Base-by-base conservation (phyloP, 768 basidiomycete genomes). In the Lentinus brumalis region DNA sequence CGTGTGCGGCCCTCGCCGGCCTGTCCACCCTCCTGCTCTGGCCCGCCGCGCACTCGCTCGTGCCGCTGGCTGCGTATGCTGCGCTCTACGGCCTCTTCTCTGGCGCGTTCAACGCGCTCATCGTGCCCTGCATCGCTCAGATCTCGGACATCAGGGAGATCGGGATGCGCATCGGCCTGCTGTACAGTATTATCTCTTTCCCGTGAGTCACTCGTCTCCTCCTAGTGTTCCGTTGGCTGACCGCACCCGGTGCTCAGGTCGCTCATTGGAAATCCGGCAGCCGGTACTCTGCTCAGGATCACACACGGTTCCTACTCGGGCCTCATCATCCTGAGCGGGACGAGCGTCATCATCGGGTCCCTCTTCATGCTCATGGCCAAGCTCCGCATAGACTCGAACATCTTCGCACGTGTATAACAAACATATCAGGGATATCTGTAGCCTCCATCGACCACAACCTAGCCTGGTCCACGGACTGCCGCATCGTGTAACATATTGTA, bases 91-190 rank as follows among this genome's bases (percentile, higher is more conserved):
- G 88, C 0, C 80, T 89, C 72, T 77, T 82, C 46, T 86, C 84
- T 0, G 88, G 88, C 10, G 84, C 87, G 14, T 86, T 89, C 72
- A 84, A 87, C 49, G 83, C 86, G 46, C 78, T 89, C 42, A 73
- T 89, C 60, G 86, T 82, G 10, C 87, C 87, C 0, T 89, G 86
- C 66, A 81, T 89, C 21, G 85, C 83, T n/a, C 83, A 86, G 66
- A 86, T 89, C 57, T 86, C 86, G 26, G 80, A 88, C 45, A 75
- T 82, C 32, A 68, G 76, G 14, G 81, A 84, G 66, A 82, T 90
- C 53, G 88, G 88, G 6, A 78, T 79, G 35, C 77, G 86, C 46
- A 84, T 89, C 53, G 88, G 88, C 16, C 73, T 84, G 59, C 65
- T 89, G 54, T 89, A 88, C 67, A 86, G 78, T 21, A 72, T 88